Evolutionary conservation across 1,284 basidiomycete species (phyloP), one percentile per base, ranked within the genome.

Genomic region (Heterobasidion annosum): DNA sequence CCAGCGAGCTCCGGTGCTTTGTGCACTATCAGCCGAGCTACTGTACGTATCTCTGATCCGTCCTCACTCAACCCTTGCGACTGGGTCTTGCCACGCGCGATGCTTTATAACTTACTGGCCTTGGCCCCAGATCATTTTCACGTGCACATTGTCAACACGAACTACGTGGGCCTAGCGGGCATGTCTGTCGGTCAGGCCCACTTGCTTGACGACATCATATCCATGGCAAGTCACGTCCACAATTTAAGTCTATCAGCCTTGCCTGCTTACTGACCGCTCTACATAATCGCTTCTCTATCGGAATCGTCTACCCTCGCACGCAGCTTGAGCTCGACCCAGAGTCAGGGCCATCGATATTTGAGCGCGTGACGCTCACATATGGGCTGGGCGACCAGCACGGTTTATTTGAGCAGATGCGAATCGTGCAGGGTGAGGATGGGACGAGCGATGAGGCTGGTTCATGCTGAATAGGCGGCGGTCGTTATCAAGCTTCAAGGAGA

Each of bases 21-120:
- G 72, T 98, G 32, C 96, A 99, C 67, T 98, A 99, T 66, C 95
- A 98, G 66, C 96, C 96, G 0, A 91, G 86, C 43, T 98, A 98
- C 66, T 98, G 95, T 96, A 59, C 64, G 91, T 75, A 0, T 53
- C 44, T 15, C 33, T 42, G 8, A 6, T 1, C 16, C 1, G 4
- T 49, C 34, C 6, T 25, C 9, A 3, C 33, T 5, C 32, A 18
- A 15, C 7, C 32, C 25, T 18, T 7, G 13, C 16, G 32, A 48
- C 32, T 13, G 2, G 25, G 13, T 18, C 8, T 32, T 48, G 13
- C 13, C 48, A 34, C 8, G 8, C 16, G 34, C 54, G 12, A 25
- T 10, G 34, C 37, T 19, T 15, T 10, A 15, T 25, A 25, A 25
- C 25, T 4, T 32, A 51, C 43, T 13, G n/a, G 40, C 54, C 34